A percentile compares a stretch with the other conserved stretches of the same genome.
Conservation (phyloP, 1,284 basidiomycete species). For the Sanghuangporus baumii region DNA sequence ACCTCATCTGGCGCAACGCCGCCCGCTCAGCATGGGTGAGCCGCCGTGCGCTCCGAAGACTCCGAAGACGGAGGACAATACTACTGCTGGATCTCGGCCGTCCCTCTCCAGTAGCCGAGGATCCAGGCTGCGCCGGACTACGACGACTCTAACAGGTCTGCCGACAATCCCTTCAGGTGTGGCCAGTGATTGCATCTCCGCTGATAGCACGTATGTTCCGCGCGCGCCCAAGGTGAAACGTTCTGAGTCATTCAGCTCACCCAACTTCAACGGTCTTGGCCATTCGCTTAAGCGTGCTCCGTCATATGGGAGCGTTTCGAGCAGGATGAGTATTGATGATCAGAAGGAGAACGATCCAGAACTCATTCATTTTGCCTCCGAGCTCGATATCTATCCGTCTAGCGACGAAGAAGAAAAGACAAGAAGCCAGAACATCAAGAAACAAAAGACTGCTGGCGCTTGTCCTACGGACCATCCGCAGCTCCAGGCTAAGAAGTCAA, state of each 20-base stretch:
- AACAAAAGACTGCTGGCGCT: constrained; percentile 41
- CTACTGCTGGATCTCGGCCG: constrained; percentile 12
- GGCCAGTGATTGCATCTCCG: neutral
- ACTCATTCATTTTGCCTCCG: neutral
- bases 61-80: constrained; percentile 6
- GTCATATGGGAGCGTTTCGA: constrained; percentile 32
- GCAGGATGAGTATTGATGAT: constrained; percentile 30
- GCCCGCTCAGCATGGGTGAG: constrained; percentile 5
- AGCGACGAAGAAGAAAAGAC: constrained; percentile 74
- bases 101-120: constrained; percentile 7
- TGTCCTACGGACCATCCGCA: constrained; percentile 28
- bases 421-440: constrained; percentile 55
- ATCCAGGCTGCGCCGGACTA: constrained; percentile 17
- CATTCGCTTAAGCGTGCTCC: constrained; percentile 37
- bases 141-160: constrained; percentile 10
- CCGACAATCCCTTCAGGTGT: constrained; percentile 16
- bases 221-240: constrained; percentile 19
- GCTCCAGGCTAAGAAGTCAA: constrained; percentile 7
- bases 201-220: neutral
- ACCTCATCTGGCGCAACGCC: constrained; percentile 7
- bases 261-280: constrained; percentile 18
- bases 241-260: constrained; percentile 19
- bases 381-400: constrained; percentile 35
- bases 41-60: constrained; percentile 15
- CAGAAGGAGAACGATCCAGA: constrained; percentile 25